Evolutionary conservation across 495 filamentous ascomycete species (phyloP).

Genomic region (Penicillium taxi): DNA sequence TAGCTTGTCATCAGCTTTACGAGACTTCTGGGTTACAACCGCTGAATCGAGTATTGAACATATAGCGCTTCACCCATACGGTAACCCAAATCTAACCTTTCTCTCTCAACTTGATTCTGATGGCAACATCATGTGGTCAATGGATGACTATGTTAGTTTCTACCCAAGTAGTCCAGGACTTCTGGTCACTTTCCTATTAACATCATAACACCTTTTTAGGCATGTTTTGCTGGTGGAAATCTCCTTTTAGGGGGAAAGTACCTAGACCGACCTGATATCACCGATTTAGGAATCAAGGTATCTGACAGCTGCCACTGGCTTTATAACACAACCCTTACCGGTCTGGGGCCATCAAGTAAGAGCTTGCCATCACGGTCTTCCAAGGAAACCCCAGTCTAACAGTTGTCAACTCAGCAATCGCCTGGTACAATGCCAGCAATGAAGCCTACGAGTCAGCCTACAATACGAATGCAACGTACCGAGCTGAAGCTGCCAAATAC

Average conservation of each 20-base stretch:
- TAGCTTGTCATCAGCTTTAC: conserved; percentile 43
- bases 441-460: conserved; percentile 40
- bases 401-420: conserved; percentile 33
- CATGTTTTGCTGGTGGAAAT: conserved; percentile 71
- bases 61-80: conserved; percentile 53
- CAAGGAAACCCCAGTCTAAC: not conserved
- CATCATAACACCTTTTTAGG: conserved; percentile 14
- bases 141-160: conserved; percentile 18
- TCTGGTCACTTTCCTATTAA: conserved; percentile 22
- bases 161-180: not conserved
- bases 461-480: conserved; percentile 31
- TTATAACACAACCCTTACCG: conserved; percentile 51
- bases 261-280: conserved; percentile 48
- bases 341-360: conserved; percentile 56
- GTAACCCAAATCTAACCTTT: conserved; percentile 59
- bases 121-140: conserved; percentile 19
- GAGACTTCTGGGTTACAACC: conserved; percentile 58
- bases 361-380: not conserved
- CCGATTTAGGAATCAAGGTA: conserved; percentile 59
- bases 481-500: conserved; percentile 19
- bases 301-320: conserved; percentile 60
- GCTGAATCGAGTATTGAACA: conserved; percentile 60
- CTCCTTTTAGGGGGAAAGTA: conserved; percentile 69
- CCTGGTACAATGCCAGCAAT: conserved; percentile 46
- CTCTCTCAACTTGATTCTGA: conserved; percentile 47